Evolutionary conservation across 1,139 yeast genomes (phyloP), one percentile per base, ranked within the genome.

Genomic region (Geotrichum restrictum): DNA sequence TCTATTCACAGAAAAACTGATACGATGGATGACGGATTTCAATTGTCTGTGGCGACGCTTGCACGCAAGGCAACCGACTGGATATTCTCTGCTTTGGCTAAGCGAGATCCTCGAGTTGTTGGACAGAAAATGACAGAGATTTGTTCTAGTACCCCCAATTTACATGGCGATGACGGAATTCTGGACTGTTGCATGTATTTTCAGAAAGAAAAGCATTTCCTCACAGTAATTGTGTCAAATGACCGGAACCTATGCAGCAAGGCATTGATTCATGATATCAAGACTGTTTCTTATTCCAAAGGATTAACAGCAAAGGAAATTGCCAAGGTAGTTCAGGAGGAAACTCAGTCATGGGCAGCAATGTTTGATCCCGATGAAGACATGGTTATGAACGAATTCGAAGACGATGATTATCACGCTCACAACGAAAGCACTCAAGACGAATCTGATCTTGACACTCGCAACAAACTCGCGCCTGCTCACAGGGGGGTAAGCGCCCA

Each of bases 21-120:
- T 7, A 44, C 58, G 1, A 48, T 56, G 3, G 57, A 59, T 3
- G 22, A 24, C n/a, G 52, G 21, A 46, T 2, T 16, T 2, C 18
- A 7, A 51, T 31, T 36, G 3, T 22, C 51, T 29, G 24, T 59
- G 7, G 56, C 57, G 4, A 36, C 22, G 5, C 68, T 81, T 45
- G 95, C 96, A 0, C 73, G 95, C 39, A 70, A 76, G 71, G 95
- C 95, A 0, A 87, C 81, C 59, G 82, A 80, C 55, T 91, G 96
- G 96, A 77, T 88, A 10, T 86, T 80, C 61, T 64, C 70, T n/a
- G 72, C 76, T 45, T 69, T 91, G 38, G 86, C 89, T 0, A n/a
- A 24, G 13, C n/a, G 68, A 3, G 73, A 75, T 44, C 69, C 77
- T 0, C 71, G 76, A 0, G 80, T 89, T 0, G 69, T 76, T 45